Conservation (phyloP, 495 filamentous ascomycete species). For the Geopyxis carbonaria region DNA sequence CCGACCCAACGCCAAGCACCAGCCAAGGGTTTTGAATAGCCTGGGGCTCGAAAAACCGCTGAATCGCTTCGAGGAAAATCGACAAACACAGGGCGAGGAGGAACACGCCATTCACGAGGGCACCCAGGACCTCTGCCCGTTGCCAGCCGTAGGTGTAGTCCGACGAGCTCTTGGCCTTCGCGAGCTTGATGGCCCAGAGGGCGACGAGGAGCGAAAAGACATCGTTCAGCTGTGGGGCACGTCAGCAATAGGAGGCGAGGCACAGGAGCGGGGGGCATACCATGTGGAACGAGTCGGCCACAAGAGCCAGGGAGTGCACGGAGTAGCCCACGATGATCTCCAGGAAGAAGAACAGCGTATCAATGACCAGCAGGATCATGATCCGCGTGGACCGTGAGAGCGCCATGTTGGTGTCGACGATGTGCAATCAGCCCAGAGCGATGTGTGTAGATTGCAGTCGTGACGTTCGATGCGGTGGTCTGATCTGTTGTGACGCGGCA, state of each 20-base stretch:
- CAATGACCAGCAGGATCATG: slow-evolving; percentile 77
- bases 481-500: too few relatives aligned
- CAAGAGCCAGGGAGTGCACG: slow-evolving; percentile 78
- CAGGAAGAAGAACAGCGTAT: slow-evolving; percentile 72
- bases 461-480: too few relatives aligned
- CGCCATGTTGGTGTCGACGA: slow-evolving; percentile 54
- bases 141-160: slow-evolving; percentile 95
- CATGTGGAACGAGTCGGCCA: slow-evolving; percentile 98
- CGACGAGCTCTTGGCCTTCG: slow-evolving; percentile 60
- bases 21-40: slow-evolving; percentile 66
- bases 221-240: slow-evolving; percentile 59
- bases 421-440: too few relatives aligned
- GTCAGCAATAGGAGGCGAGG: not conserved
- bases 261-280: slow-evolving; percentile 31
- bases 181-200: slow-evolving; percentile 85
- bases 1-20: slow-evolving; percentile 71
- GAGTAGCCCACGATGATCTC: slow-evolving; percentile 72
- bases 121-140: slow-evolving; percentile 93
- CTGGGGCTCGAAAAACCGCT: slow-evolving; percentile 75
- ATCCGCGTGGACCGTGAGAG: slow-evolving; percentile 89
- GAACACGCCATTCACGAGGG: slow-evolving; percentile 91
- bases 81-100: slow-evolving; percentile 86
- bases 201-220: slow-evolving; percentile 85
- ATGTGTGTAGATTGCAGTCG: too few relatives aligned
- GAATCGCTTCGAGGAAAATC: slow-evolving; percentile 86